Conservation (phyloP, 345 rosid genomes). For the Excoecaria agallocha region DNA sequence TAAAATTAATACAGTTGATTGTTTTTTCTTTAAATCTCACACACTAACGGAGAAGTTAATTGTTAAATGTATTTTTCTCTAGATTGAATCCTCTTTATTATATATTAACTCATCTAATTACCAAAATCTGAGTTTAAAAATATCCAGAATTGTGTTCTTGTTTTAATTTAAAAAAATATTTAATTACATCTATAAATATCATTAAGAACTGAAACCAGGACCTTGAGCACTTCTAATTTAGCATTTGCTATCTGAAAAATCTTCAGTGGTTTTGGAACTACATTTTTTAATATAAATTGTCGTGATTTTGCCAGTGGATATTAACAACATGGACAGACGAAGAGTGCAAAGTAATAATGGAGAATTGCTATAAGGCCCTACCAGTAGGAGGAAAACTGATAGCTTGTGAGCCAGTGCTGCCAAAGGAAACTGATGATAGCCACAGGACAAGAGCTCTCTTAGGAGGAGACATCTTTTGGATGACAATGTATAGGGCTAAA, state of each 20-base stretch:
- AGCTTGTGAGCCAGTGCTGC: conserved; percentile 80
- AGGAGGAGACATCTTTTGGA: conserved; percentile 72
- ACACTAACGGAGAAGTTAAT: no score
- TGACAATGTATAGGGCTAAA: conserved; percentile 76
- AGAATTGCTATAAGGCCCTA: conserved; percentile 75
- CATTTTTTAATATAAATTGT: background rate
- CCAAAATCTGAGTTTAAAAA: no score
- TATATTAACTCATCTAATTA: no score
- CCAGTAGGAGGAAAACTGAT: conserved; percentile 79
- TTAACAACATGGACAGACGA: conserved; percentile 78
- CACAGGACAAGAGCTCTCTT: conserved; percentile 74
- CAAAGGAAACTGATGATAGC: conserved; percentile 61
- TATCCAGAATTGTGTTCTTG: no score
- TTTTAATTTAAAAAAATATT: no score
- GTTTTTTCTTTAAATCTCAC: no score
- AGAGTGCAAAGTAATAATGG: conserved; percentile 75
- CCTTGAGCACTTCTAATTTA: no score
- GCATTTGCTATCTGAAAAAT: no score
- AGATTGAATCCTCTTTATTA: background rate
- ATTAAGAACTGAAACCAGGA: no score
- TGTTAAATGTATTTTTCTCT: no score
- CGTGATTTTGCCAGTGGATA: conserved; percentile 57
- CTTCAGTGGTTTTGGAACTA: background rate
- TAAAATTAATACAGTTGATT: no score
- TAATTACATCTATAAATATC: no score